phyloP scores from a whole-genome alignment of 306 rosid species.

The Quercus suber region DNA sequence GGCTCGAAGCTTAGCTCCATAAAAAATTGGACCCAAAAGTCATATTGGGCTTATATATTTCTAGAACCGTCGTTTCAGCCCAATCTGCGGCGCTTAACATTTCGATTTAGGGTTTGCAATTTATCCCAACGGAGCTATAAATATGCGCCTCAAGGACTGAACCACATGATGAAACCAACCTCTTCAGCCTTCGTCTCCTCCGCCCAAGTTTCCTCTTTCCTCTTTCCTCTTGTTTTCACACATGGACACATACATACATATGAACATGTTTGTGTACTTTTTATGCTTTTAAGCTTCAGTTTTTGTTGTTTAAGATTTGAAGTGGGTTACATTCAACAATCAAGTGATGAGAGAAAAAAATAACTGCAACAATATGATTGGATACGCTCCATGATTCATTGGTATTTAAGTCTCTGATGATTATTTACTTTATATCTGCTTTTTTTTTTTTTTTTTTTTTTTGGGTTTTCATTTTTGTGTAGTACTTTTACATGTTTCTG shows the following conservation, averaged over 20 bases:
- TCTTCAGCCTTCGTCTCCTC: no score
- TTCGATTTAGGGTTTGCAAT: not conserved
- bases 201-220: no score
- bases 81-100: not conserved
- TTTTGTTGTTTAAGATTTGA: not conserved
- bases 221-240: no score
- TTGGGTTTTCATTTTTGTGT: not conserved
- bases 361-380: conserved; percentile 90
- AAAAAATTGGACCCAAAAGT: no score
- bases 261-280: no score
- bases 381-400: conserved; percentile 58
- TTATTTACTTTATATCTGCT: not conserved
- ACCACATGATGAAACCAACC: no score
- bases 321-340: conserved; percentile 28
- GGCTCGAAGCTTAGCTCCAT: no score
- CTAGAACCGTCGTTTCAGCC: not conserved
- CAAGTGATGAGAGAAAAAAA: conserved; percentile 60
- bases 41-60: no score
- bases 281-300: not conserved
- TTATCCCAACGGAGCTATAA: no score
- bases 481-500: not conserved
- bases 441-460: no score
- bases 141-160: no score
- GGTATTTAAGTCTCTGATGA: conserved; percentile 94
- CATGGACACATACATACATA: no score